Base-by-base conservation (phyloP, 805 yeast species). In the Teunomyces cretensis region DNA sequence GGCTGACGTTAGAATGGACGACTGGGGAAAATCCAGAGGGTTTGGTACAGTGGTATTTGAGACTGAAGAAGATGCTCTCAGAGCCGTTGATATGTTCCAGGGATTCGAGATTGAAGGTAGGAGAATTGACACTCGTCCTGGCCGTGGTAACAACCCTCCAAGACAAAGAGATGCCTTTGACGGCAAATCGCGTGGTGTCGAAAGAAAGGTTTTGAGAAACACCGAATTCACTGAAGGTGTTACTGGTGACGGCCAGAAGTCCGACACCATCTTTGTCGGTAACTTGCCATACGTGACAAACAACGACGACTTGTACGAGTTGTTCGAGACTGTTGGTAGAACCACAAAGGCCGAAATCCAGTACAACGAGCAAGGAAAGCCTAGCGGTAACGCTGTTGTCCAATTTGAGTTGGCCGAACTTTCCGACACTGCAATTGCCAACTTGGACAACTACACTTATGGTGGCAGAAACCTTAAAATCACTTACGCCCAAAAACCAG, bases 241-340 rank as follows among this genome's bases (percentile, higher is more conserved):
- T 35, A 56, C 62, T 7, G 87, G 85, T 1, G 81, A 80, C 41
- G 83, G 81, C 41, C 78, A 72, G 28, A 74, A 79, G 16, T 60
- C 68, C 11, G 67, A 58, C 46, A 63, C 65, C 13, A 77, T 92
- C 37, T 86, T 68, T 60, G 90, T 86, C 16, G 76, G 75, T 37
- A 92, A 92, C 70, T 72, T 92, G 59, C 98, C 98, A 26, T 88
- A 80, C 75, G 84, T 90, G 42, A 91, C 97, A n/a, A 80, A 89
- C 27, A 83, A 84, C 53, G 83, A 84, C 46, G 97, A 92, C 65
- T 76, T 92, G 52, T 80, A 74, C 52, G 97, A 91, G 53, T 75
- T 92, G 47, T 91, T 91, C 62, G 92, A 85, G 61, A 84, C 92
- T 30, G 80, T 90, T 44, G 96, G 96, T 16, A 70, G 78, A 40